Evolutionary conservation across 768 basidiomycete species (phyloP).

Genomic region (Porpolomopsis calyptriformis): DNA sequence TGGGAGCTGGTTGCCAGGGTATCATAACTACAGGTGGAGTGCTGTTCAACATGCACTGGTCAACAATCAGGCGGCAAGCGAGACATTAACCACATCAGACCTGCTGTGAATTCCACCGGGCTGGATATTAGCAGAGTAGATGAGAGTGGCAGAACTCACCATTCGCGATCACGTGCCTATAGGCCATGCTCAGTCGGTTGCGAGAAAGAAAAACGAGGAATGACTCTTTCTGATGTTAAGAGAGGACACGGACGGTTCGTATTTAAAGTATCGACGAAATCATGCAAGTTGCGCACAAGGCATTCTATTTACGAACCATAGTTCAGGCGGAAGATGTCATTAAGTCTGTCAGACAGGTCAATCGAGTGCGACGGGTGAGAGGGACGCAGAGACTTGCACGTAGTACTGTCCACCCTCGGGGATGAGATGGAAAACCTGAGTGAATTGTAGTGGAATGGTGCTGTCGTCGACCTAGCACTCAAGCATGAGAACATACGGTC

Average conservation of each 20-base stretch:
- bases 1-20: not conserved
- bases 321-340: constrained; percentile 91
- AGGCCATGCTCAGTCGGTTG: no score
- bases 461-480: constrained; percentile 67
- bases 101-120: no score
- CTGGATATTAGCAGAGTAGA: no score
- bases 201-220: no score
- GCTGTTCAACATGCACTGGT: not conserved
- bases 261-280: not conserved
- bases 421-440: constrained; percentile 87
- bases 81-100: no score
- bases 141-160: no score
- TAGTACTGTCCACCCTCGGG: constrained; percentile 68
- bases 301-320: constrained; percentile 30
- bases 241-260: not conserved
- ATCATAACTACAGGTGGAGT: not conserved
- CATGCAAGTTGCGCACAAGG: not conserved
- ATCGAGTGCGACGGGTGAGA: not conserved
- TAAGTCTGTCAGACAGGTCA: constrained; percentile 37
- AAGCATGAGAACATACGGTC: not conserved
- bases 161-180: no score
- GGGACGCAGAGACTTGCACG: constrained; percentile 47
- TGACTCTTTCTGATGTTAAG: not conserved
- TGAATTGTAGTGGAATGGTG: constrained; percentile 74
- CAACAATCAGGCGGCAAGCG: not conserved